Conservation (phyloP, 441 rosid genomes). For the Gossypium lobatum region DNA sequence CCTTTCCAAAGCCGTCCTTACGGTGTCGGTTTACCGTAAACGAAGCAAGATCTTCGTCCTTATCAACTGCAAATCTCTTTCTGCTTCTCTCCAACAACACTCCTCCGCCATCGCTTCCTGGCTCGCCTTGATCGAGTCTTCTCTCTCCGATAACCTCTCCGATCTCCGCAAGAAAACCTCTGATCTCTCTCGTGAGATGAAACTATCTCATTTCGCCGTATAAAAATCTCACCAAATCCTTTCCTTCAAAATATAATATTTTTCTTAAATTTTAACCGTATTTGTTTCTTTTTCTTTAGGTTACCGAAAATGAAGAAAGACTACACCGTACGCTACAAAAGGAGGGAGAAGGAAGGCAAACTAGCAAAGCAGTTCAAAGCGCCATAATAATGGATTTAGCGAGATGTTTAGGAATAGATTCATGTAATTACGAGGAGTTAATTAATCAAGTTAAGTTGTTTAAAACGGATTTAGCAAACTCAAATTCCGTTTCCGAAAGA, state of each 20-base stretch:
- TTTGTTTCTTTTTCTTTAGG: constrained; percentile 16
- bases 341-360: constrained; percentile 30
- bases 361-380: constrained; percentile 34
- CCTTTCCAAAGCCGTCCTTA: constrained; percentile 18
- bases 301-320: constrained; percentile 37
- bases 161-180: constrained; percentile 29
- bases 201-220: constrained; percentile 26
- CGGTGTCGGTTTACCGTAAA: constrained; percentile 20
- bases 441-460: constrained; percentile 26
- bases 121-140: constrained; percentile 30
- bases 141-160: constrained; percentile 18
- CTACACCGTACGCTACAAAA: constrained; percentile 26
- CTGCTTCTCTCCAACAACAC: constrained; percentile 20
- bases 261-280: background rate
- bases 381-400: constrained; percentile 42
- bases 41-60: constrained; percentile 36
- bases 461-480: constrained; percentile 18
- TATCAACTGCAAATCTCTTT: constrained; percentile 25
- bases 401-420: constrained; percentile 33
- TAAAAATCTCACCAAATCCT: background rate
- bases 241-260: background rate
- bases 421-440: constrained; percentile 20
- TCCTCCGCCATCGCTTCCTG: constrained; percentile 28
- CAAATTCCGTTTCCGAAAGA: constrained; percentile 19
- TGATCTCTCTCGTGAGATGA: constrained; percentile 35